Percentiles rank a stretch among this genome's conserved stretches.
Conservation (phyloP, 441 rosid genomes). For the Biscutella laevigata region DNA sequence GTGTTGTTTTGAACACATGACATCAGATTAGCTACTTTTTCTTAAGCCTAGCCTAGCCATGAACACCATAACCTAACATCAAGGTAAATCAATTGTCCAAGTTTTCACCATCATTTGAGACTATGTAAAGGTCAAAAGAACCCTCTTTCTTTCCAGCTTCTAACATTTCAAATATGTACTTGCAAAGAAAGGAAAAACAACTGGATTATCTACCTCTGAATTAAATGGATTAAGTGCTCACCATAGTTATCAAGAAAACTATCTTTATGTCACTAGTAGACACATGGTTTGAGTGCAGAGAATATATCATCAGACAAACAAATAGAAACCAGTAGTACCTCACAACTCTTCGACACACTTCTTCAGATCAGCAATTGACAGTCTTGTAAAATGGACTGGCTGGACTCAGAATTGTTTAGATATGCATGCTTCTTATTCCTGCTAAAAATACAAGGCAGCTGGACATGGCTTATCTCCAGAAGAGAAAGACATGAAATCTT, state of each 20-base stretch:
- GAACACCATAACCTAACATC: not conserved
- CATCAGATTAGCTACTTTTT: not conserved
- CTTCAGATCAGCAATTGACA: constrained; percentile 20
- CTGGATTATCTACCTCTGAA: not conserved
- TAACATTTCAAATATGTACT: constrained; percentile 5
- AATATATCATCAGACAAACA: constrained; percentile 10
- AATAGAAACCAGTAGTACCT: constrained; percentile 21
- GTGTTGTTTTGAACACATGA: not conserved
- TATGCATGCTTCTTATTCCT: constrained; percentile 23
- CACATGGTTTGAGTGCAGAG: not conserved
- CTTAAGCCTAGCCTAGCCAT: constrained; percentile 4
- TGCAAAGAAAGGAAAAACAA: not conserved
- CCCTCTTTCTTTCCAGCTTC: constrained; percentile 2
- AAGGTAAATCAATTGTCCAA: constrained; percentile 5
- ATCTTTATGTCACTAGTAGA: constrained; percentile 2
- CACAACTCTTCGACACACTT: constrained; percentile 16
- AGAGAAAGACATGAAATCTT: constrained; percentile 15
- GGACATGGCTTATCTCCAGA: constrained; percentile 18
- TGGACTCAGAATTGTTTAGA: constrained; percentile 1
- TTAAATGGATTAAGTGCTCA: not conserved
- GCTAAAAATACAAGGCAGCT: constrained; percentile 18
- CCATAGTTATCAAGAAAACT: not conserved
- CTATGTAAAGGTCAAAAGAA: not conserved
- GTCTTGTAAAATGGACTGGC: constrained; percentile 4
- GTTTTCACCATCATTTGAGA: constrained; percentile 6